Conservation (phyloP, 139 green algal species). For the Eudorina sp. region DNA sequence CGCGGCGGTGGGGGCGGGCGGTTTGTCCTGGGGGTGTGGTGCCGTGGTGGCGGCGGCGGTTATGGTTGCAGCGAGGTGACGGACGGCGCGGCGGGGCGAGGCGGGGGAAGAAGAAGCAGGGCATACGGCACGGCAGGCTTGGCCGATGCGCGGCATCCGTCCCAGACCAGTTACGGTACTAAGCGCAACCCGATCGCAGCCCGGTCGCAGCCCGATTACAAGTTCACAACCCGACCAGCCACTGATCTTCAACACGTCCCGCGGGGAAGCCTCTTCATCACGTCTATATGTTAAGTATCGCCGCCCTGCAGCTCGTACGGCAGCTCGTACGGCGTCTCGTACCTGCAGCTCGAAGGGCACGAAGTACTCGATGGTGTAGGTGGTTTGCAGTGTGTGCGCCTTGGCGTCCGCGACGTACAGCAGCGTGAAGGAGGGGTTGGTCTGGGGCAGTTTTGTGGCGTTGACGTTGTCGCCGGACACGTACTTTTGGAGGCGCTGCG, state of each 20-base stretch:
- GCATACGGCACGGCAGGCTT: too few species aligned
- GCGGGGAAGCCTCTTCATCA: too few species aligned
- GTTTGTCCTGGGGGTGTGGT: conserved; percentile 30
- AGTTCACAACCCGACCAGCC: too few species aligned
- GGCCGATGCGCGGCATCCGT: too few species aligned
- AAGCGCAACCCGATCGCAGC: too few species aligned
- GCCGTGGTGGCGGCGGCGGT: too few species aligned
- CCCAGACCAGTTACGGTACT: too few species aligned
- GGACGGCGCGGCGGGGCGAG: too few species aligned
- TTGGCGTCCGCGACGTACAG: conserved; percentile 26
- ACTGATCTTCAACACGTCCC: too few species aligned
- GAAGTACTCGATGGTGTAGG: conserved; percentile 55
- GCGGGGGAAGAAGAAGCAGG: too few species aligned
- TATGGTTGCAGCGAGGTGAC: too few species aligned
- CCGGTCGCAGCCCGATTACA: too few species aligned
- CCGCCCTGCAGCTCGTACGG: conserved; percentile 40
- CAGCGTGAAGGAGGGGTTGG: conserved; percentile 48
- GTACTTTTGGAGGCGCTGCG: conserved; percentile 45
- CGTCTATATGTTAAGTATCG: not conserved
- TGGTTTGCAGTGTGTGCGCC: conserved; percentile 24
- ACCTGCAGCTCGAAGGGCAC: conserved; percentile 51
- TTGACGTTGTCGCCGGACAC: conserved; percentile 32
- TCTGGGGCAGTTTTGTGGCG: not conserved
- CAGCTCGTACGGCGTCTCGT: not conserved
- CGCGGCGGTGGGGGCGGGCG: conserved; percentile 9